phyloP scores from a whole-genome alignment of 2,329 filamentous ascomycete genomes.

The Talaromyces sp. region DNA sequence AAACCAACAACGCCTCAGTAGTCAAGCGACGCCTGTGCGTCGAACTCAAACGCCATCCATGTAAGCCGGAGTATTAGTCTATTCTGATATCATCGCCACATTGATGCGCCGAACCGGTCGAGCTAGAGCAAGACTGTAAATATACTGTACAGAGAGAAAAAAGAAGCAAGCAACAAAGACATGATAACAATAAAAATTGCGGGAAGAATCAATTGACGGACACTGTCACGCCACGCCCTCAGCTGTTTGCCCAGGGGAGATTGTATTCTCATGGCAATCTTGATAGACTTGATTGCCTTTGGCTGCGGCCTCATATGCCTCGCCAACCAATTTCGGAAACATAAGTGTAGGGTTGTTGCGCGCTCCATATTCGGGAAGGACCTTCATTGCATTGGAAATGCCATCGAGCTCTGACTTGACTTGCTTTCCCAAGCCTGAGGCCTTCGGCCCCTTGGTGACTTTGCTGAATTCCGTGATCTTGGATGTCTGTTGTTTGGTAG shows the following conservation, averaged over 20 bases:
- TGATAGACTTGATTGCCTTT: not conserved
- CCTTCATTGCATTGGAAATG: slow-evolving; percentile 28
- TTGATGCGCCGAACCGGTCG: slow-evolving; percentile 3
- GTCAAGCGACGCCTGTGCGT: not conserved
- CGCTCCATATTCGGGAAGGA: slow-evolving; percentile 28
- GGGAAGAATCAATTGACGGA: not conserved
- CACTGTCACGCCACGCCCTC: not conserved
- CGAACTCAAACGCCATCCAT: slow-evolving; percentile 10
- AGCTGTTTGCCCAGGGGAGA: slow-evolving; percentile 14
- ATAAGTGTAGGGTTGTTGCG: slow-evolving; percentile 32
- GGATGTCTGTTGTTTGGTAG: slow-evolving; percentile 20
- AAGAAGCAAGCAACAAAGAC: not conserved
- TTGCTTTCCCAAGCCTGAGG: slow-evolving; percentile 17
- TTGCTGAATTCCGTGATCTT: slow-evolving; percentile 29
- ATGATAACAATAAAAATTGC: not conserved
- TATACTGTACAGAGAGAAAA: not conserved
- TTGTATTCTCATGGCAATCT: slow-evolving; percentile 10
- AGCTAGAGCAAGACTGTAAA: not conserved
- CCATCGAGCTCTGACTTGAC: slow-evolving; percentile 22
- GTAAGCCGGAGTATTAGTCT: slow-evolving; percentile 10
- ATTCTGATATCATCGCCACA: slow-evolving; percentile 12
- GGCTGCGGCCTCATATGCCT: slow-evolving; percentile 4
- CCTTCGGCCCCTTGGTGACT: slow-evolving; percentile 27
- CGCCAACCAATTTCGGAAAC: slow-evolving; percentile 20
- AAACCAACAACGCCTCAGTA: not conserved